phyloP scores from a whole-genome alignment of 1,284 basidiomycete species.

The Takashimella koratensis region DNA sequence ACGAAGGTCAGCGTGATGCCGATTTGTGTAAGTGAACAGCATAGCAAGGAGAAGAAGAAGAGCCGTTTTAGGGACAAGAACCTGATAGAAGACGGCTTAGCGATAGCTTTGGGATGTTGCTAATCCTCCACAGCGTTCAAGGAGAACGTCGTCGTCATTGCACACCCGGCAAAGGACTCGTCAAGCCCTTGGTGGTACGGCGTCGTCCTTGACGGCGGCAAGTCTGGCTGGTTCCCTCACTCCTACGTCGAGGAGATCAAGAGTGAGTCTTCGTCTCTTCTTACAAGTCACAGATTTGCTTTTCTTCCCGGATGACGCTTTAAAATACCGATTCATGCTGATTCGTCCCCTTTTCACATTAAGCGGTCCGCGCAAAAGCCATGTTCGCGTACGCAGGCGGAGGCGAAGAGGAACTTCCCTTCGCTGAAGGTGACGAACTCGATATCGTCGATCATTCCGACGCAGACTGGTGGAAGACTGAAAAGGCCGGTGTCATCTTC shows the following conservation, averaged over 20 bases:
- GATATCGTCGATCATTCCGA: slow-evolving; percentile 75
- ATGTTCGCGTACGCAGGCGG: slow-evolving; percentile 69
- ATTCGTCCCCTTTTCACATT: neutral
- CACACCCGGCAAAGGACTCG: slow-evolving; percentile 78
- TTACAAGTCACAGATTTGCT: slow-evolving; percentile 4
- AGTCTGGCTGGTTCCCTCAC: slow-evolving; percentile 84
- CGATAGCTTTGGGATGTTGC: no score
- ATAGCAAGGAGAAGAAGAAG: no score
- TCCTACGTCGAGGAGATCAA: slow-evolving; percentile 74
- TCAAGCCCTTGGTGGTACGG: slow-evolving; percentile 82
- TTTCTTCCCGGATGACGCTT: no score
- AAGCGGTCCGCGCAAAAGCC: slow-evolving; percentile 57
- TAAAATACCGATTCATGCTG: no score
- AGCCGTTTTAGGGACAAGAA: no score
- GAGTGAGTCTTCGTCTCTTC: slow-evolving; percentile 53
- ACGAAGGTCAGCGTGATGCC: slow-evolving; percentile 76
- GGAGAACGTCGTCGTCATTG: slow-evolving; percentile 73
- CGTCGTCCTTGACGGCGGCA: slow-evolving; percentile 62
- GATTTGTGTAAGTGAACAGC: slow-evolving; percentile 79
- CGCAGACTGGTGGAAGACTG: slow-evolving; percentile 89
- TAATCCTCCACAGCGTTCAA: slow-evolving; percentile 66
- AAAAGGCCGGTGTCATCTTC: slow-evolving; percentile 73
- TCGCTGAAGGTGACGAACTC: slow-evolving; percentile 71
- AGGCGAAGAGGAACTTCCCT: slow-evolving; percentile 73
- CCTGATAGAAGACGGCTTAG: no score